These are phyloP conservation scores for Lactifluus hygrophoroides DNA, from an alignment of 768 basidiomycete genomes.

Conservation along the genomic window DNA sequence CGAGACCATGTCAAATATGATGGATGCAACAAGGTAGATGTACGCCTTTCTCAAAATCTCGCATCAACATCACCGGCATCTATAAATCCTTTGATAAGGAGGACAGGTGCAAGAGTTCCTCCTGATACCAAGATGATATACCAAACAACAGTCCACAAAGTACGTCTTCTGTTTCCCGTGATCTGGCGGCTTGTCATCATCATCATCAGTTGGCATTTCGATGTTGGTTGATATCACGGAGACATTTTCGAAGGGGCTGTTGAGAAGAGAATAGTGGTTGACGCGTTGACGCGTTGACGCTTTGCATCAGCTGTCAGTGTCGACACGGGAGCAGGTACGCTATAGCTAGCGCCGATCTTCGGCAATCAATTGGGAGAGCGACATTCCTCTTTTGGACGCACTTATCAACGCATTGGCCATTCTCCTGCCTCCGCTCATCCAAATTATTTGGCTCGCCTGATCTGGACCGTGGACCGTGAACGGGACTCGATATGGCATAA, in stretches of 20 bases:
- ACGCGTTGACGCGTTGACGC: too few relatives aligned
- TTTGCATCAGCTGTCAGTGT: not conserved
- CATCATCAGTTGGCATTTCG: not conserved
- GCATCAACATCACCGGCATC: conserved; percentile 63
- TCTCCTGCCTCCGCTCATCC: conserved; percentile 30
- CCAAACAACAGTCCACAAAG: conserved; percentile 27
- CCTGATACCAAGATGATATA: conserved; percentile 30
- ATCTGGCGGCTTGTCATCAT: not conserved
- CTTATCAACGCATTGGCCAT: conserved; percentile 37
- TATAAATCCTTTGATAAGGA: conserved; percentile 64
- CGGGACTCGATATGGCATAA: conserved; percentile 51
- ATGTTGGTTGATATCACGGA: not conserved
- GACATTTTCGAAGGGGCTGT: not conserved
- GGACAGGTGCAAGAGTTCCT: conserved; percentile 33
- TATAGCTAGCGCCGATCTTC: too few relatives aligned
- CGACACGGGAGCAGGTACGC: conserved; percentile 5
- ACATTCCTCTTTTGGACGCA: too few relatives aligned
- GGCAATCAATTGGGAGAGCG: too few relatives aligned
- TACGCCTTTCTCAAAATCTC: conserved; percentile 71
- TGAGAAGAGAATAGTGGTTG: conserved; percentile 2
- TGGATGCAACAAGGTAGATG: conserved; percentile 83
- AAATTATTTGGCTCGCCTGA: conserved; percentile 47
- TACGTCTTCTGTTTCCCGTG: conserved; percentile 19
- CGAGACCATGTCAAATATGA: conserved; percentile 77
- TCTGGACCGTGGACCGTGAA: conserved; percentile 54